Evolutionary conservation across 768 basidiomycete genomes (phyloP).

Genomic region (Mycena haematopus): DNA sequence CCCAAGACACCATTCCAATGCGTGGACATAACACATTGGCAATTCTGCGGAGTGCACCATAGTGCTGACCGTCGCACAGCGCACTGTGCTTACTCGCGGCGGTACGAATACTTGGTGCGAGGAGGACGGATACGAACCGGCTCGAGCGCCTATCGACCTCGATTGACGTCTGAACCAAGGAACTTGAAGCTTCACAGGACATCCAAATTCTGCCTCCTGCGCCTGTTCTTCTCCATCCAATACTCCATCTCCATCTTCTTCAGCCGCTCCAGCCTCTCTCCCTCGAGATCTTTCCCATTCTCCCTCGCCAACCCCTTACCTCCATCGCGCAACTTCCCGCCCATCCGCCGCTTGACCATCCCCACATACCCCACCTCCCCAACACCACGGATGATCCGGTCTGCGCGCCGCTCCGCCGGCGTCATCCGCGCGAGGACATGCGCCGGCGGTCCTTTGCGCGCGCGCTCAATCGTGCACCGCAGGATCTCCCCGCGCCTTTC

Average conservation of each 20-base stretch:
- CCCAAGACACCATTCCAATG: too few species aligned
- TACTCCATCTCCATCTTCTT: slow-evolving; percentile 36
- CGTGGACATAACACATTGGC: too few species aligned
- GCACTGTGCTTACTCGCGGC: too few species aligned
- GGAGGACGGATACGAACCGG: too few species aligned
- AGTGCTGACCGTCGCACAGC: too few species aligned
- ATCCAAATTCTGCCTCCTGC: slow-evolving; percentile 3
- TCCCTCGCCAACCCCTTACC: slow-evolving; percentile 23
- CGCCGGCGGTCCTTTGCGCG: slow-evolving; percentile 66
- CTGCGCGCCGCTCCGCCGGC: slow-evolving; percentile 50
- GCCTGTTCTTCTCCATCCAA: slow-evolving; percentile 8
- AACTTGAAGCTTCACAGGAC: too few species aligned
- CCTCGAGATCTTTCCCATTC: slow-evolving; percentile 40
- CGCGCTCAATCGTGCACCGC: slow-evolving; percentile 50
- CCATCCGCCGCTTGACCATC: slow-evolving; percentile 60
- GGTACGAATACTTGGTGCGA: too few species aligned
- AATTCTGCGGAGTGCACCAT: too few species aligned
- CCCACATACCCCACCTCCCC: slow-evolving; percentile 78
- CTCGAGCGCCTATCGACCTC: too few species aligned
- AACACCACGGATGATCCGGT: slow-evolving; percentile 56
- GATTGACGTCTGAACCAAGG: too few species aligned
- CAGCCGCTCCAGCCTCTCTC: slow-evolving; percentile 41
- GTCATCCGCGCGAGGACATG: slow-evolving; percentile 62
- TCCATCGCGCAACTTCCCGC: slow-evolving; percentile 50
- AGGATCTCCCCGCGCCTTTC: slow-evolving; percentile 71